phyloP scores from a whole-genome alignment of 305 asterid genomes.

The Stenogyne calaminthoides region DNA sequence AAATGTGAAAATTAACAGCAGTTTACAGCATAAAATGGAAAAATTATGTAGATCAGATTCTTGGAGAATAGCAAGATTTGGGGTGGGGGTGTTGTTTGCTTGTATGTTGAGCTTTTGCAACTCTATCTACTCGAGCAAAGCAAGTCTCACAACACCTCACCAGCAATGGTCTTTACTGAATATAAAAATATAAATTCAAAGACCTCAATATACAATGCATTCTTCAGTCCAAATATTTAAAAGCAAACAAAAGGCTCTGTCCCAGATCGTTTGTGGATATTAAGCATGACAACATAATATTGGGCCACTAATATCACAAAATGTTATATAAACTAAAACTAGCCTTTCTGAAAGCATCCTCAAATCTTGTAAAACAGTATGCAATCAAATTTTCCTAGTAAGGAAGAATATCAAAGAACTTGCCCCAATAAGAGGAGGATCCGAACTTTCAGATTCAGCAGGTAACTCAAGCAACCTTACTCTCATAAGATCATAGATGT shows the following conservation, averaged over 20 bases:
- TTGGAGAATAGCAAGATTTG: background rate
- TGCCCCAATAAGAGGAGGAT: conserved; percentile 81
- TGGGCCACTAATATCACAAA: background rate
- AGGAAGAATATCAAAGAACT: conserved; percentile 30
- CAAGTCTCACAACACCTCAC: background rate
- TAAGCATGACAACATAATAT: conserved; percentile 6
- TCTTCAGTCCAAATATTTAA: background rate
- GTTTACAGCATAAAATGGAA: background rate
- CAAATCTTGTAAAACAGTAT: background rate
- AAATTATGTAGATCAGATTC: background rate
- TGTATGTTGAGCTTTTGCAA: background rate
- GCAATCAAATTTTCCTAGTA: conserved; percentile 17
- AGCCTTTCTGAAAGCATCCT: background rate
- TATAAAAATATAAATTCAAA: background rate
- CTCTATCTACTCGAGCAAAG: background rate
- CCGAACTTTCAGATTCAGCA: conserved; percentile 63
- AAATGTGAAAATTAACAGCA: background rate
- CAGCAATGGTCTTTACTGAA: background rate
- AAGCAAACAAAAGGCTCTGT: conserved; percentile 9
- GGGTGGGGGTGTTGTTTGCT: background rate
- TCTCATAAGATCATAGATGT: conserved; percentile 89
- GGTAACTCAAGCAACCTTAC: conserved; percentile 48
- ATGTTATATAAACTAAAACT: background rate
- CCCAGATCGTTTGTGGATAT: conserved; percentile 3
- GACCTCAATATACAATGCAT: conserved; percentile 18